Conservation (phyloP, 2,329 filamentous ascomycete species). For the Pseudohalonectria lignicola region DNA sequence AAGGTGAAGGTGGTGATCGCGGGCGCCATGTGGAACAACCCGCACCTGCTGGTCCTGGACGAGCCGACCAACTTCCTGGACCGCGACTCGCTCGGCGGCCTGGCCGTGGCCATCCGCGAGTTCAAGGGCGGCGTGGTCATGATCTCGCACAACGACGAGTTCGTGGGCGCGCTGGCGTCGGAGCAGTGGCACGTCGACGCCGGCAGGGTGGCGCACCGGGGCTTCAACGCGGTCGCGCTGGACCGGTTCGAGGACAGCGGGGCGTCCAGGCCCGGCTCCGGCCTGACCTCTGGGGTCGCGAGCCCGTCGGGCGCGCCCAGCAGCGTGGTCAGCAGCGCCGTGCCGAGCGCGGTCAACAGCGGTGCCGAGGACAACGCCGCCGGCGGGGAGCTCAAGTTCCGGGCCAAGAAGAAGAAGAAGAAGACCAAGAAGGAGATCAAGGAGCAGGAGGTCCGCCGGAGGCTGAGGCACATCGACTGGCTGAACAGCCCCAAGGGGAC, state of each 20-base stretch:
- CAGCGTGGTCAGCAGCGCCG: conserved; percentile 41
- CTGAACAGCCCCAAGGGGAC: conserved; percentile 79
- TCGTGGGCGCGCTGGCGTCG: conserved; percentile 87
- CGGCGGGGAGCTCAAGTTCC: conserved; percentile 63
- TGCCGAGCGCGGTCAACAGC: conserved; percentile 55
- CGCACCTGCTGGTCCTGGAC: conserved; percentile 91
- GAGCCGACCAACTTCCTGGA: conserved; percentile 99
- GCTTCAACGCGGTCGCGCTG: conserved; percentile 58
- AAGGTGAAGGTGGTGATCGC: conserved; percentile 99
- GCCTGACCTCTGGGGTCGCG: conserved; percentile 14
- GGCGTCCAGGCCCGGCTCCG: conserved; percentile 47
- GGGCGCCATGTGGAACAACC: conserved; percentile 98
- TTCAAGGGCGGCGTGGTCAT: conserved; percentile 98
- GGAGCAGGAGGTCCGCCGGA: conserved; percentile 77
- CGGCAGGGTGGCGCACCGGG: conserved; percentile 77
- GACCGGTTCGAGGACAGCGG: conserved; percentile 92
- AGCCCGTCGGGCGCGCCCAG: conserved; percentile 35
- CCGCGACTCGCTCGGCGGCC: conserved; percentile 88
- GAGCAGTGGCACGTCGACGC: conserved; percentile 95
- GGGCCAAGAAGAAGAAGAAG: conserved; percentile 92
- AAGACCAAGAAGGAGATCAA: conserved; percentile 93
- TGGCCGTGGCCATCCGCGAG: conserved; percentile 95
- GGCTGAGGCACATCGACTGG: conserved; percentile 78
- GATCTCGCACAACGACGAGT: conserved; percentile 99
- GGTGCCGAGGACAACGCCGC: conserved; percentile 70